phyloP scores from a whole-genome alignment of 306 rosid genomes.

The Glycine tomentella region DNA sequence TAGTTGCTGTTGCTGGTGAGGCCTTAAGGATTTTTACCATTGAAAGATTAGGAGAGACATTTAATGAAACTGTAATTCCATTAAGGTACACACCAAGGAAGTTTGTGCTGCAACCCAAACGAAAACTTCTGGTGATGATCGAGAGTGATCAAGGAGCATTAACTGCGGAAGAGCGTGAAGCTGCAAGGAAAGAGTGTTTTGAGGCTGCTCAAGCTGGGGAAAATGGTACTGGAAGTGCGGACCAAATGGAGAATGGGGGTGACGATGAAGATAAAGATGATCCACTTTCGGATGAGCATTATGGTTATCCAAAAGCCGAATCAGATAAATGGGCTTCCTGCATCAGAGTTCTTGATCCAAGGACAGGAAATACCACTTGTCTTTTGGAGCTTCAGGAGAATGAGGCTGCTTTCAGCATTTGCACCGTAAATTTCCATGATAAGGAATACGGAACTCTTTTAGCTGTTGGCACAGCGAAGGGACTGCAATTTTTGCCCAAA shows the following conservation, averaged over 20 bases:
- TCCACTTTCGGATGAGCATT: constrained; percentile 88
- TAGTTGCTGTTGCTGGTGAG: constrained; percentile 91
- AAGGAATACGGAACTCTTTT: constrained; percentile 94
- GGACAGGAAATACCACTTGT: constrained; percentile 82
- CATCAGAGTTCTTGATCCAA: constrained; percentile 97
- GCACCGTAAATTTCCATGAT: constrained; percentile 94
- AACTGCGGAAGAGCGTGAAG: constrained; percentile 92
- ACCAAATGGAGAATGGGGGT: constrained; percentile 92
- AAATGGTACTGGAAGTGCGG: constrained; percentile 80
- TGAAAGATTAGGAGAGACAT: constrained; percentile 97
- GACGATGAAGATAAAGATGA: constrained; percentile 88
- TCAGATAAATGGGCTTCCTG: constrained; percentile 95
- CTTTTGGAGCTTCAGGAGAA: constrained; percentile 95
- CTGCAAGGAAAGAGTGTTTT: constrained; percentile 87
- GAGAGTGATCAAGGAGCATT: constrained; percentile 98
- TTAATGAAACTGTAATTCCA: constrained; percentile 94
- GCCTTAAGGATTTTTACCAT: constrained; percentile 90
- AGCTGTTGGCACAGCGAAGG: constrained; percentile 98
- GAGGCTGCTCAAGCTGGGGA: constrained; percentile 79
- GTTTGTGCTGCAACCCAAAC: constrained; percentile 88
- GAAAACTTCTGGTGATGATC: constrained; percentile 79
- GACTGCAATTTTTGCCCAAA: constrained; percentile 88
- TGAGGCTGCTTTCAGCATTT: constrained; percentile 94
- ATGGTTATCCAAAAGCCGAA: constrained; percentile 94
- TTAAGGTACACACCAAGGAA: constrained; percentile 98